Conservation (phyloP, 192 early-diverging fungal species). For the Rhizoclosmatium sp. region DNA sequence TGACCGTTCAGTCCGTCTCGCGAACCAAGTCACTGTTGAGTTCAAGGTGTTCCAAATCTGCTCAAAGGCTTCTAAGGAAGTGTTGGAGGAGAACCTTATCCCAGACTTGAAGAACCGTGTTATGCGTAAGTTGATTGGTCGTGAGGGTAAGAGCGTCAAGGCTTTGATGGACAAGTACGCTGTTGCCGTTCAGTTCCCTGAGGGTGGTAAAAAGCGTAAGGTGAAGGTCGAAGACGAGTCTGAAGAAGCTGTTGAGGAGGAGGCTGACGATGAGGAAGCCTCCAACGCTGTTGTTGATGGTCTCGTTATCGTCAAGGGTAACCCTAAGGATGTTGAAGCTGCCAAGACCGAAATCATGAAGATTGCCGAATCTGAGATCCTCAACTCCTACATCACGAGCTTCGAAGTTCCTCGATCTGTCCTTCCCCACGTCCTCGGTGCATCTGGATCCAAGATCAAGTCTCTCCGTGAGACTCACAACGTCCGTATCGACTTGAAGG, state of each 20-base stretch:
- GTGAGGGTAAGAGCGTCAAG: slow-evolving; percentile 83
- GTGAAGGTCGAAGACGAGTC: slow-evolving; percentile 56
- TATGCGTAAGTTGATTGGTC: slow-evolving; percentile 78
- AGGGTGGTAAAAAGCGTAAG: slow-evolving; percentile 47
- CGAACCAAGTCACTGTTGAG: slow-evolving; percentile 73
- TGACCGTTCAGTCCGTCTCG: slow-evolving; percentile 52
- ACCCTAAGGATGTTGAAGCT: slow-evolving; percentile 78
- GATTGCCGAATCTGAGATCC: slow-evolving; percentile 81
- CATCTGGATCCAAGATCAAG: slow-evolving; percentile 79
- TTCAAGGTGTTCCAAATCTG: slow-evolving; percentile 73
- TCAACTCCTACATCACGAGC: slow-evolving; percentile 62
- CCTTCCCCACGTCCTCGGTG: slow-evolving; percentile 83
- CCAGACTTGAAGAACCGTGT: slow-evolving; percentile 51
- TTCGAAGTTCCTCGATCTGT: slow-evolving; percentile 70
- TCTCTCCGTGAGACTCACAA: slow-evolving; percentile 52
- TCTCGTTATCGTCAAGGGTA: slow-evolving; percentile 82
- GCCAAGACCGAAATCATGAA: slow-evolving; percentile 86
- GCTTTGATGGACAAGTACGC: slow-evolving; percentile 77
- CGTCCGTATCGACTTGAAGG: slow-evolving; percentile 79
- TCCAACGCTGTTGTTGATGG: slow-evolving; percentile 36
- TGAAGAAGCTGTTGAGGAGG: slow-evolving; percentile 59
- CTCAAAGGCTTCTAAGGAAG: slow-evolving; percentile 62
- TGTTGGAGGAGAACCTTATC: slow-evolving; percentile 41
- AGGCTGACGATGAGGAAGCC: slow-evolving; percentile 35
- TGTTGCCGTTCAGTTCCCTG: slow-evolving; percentile 71